Evolutionary conservation across 345 rosid species (phyloP), one percentile per base, ranked within the genome.

Genomic region (Arabidopsis suecica): DNA sequence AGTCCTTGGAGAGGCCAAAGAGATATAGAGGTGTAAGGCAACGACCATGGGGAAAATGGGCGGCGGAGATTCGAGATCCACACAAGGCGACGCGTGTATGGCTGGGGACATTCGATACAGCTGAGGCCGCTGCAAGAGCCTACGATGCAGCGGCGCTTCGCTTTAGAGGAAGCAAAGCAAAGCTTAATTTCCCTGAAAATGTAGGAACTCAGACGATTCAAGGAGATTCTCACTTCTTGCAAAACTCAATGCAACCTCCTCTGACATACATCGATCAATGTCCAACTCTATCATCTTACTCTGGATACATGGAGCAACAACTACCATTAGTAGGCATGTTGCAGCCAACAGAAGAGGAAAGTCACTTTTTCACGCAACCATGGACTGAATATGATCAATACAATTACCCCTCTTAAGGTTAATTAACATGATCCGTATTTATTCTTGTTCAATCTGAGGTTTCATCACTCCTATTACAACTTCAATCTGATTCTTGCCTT

Each of bases 51-150:
- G 72, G 61, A 41, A 67, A 67, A 53, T 53, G 72, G 72, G 72
- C 72, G 3, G 72, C 72, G 0, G 72, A 68, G 40, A 68, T 91
- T 48, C 86, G 96, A 1, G 97, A 89, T 41, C 96, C 96, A 0
- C 93, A 88, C 62, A 91, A 84, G 42, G 97, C 97, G 0, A 88
- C 87, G 0, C 75, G 93, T 76, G 93, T 91, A 3, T 91, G 97
- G 96, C 84, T 91, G 0, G 97, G 97, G 12, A 91, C 97, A 8
- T 89, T 91, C 69, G 96, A 91, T 8, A 91, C 93, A 3, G 95
- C 90, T 0, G 95, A 91, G 69, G 95, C 87, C 0, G 96, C 95
- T 0, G 96, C 97, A 22, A 83, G 86, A 78, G 91, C 97, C 0
- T 91, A 91, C 32, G 96, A 91, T 51, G 91, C 82, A 0, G 97